Percentiles rank a stretch among this genome's conserved stretches.
phyloP scores from a whole-genome alignment of 2,329 filamentous ascomycete genomes.

The Trichophyton equinum region DNA sequence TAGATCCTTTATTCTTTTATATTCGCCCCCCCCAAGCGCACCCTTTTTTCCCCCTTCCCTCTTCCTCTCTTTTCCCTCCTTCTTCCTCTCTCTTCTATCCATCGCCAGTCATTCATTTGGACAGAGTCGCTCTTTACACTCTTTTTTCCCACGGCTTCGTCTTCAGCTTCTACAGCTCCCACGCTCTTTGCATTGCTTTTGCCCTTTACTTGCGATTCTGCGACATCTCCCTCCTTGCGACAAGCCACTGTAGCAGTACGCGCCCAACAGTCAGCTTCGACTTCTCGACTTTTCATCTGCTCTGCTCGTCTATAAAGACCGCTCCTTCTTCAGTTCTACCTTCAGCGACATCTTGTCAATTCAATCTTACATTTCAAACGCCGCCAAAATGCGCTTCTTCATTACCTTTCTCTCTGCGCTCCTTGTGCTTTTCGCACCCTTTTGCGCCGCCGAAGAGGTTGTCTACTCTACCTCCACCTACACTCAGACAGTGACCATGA shows the following conservation, averaged over 20 bases:
- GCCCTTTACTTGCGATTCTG: background rate
- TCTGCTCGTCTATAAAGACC: background rate
- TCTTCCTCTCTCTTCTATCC: slow-evolving; percentile 11
- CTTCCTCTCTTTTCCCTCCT: background rate
- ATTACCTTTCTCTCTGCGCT: slow-evolving; percentile 23
- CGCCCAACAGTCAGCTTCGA: background rate
- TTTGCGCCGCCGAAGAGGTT: slow-evolving; percentile 20
- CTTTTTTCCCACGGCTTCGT: background rate
- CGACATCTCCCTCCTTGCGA: slow-evolving; percentile 6
- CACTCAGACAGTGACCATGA: slow-evolving; percentile 32
- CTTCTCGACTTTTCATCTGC: background rate
- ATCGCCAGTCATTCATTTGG: slow-evolving; percentile 3
- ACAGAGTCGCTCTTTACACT: slow-evolving; percentile 7
- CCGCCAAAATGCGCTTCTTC: slow-evolving; percentile 28
- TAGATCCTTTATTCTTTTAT: background rate
- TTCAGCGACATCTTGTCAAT: background rate
- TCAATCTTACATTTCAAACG: slow-evolving; percentile 14
- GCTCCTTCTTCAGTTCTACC: background rate
- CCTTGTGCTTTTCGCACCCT: slow-evolving; percentile 22
- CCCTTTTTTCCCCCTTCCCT: background rate
- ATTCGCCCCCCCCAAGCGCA: background rate
- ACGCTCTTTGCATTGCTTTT: slow-evolving; percentile 5
- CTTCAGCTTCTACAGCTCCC: background rate
- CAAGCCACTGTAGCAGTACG: slow-evolving; percentile 7
- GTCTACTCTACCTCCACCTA: slow-evolving; percentile 31